Conservation (phyloP, 164 flowering plant genomes). For the Nelumbo lutea region DNA sequence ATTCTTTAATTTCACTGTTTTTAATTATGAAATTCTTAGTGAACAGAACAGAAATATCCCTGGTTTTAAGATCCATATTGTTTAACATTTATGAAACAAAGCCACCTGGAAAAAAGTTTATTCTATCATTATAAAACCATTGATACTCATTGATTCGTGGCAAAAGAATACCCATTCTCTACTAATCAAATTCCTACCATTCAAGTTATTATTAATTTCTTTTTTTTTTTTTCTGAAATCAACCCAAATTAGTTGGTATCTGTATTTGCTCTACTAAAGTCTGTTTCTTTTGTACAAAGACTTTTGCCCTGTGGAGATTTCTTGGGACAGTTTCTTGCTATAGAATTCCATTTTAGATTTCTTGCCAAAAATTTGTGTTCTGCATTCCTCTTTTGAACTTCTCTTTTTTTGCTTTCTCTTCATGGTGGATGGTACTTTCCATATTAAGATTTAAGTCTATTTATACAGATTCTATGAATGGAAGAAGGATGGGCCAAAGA, state of each 20-base stretch:
- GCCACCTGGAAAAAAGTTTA: not conserved
- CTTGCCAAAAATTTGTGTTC: not conserved
- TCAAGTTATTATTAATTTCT: too few relatives aligned
- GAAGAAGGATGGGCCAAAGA: slow-evolving; percentile 86
- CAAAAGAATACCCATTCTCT: too few relatives aligned
- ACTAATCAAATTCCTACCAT: too few relatives aligned
- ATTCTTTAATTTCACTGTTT: too few relatives aligned
- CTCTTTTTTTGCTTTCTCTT: not conserved
- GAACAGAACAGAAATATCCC: not conserved
- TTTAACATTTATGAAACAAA: not conserved
- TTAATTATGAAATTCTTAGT: too few relatives aligned
- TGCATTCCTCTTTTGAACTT: not conserved
- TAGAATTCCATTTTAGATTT: not conserved
- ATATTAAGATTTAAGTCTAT: not conserved
- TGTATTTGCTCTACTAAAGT: too few relatives aligned
- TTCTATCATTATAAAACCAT: not conserved
- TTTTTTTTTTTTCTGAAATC: too few relatives aligned
- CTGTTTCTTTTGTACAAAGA: not conserved
- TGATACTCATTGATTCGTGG: not conserved
- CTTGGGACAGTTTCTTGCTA: not conserved
- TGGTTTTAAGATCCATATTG: not conserved
- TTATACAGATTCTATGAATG: slow-evolving; percentile 80
- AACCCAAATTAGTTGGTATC: too few relatives aligned
- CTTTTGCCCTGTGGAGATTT: too few relatives aligned
- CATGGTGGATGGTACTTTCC: not conserved